These are phyloP conservation scores for Dothideomycetes sp. DNA, from an alignment of 2,329 filamentous ascomycete genomes.

Conservation along the genomic window DNA sequence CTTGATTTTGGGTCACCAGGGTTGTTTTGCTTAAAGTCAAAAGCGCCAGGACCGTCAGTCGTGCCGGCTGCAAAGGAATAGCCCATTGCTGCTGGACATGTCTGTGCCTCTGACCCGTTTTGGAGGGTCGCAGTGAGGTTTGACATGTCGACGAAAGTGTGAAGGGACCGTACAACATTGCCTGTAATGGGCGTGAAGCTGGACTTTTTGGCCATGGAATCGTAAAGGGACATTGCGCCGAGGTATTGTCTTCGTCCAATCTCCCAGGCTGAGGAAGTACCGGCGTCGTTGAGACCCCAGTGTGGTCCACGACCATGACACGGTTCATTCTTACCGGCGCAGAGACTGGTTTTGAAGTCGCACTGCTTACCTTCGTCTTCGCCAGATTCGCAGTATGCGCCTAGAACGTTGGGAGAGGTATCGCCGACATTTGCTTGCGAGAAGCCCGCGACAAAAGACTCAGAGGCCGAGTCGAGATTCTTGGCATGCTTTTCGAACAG, in stretches of 20 bases:
- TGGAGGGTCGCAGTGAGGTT: constrained; percentile 63
- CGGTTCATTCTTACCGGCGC: constrained; percentile 59
- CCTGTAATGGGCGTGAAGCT: constrained; percentile 47
- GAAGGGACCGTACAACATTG: constrained; percentile 66
- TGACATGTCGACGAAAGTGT: constrained; percentile 76
- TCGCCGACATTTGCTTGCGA: constrained; percentile 88
- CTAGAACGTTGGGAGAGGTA: constrained; percentile 78
- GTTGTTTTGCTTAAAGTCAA: constrained; percentile 88
- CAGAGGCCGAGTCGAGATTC: constrained; percentile 12
- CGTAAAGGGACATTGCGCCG: constrained; percentile 51
- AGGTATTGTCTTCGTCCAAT: constrained; percentile 64
- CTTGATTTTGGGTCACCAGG: constrained; percentile 63
- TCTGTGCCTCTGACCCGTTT: constrained; percentile 61
- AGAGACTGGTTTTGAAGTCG: constrained; percentile 75
- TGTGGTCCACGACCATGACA: constrained; percentile 68
- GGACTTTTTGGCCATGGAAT: constrained; percentile 34
- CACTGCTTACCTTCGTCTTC: constrained; percentile 54
- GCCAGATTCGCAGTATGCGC: constrained; percentile 83
- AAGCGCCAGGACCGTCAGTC: constrained; percentile 79
- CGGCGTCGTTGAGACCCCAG: constrained; percentile 54
- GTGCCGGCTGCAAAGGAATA: constrained; percentile 92
- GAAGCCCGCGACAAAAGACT: constrained; percentile 77
- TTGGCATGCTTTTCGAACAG: constrained; percentile 61
- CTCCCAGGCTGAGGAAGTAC: constrained; percentile 64
- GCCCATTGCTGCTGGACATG: constrained; percentile 79